Conservation (phyloP, 129 eudicot genomes). For the Lonicera japonica region DNA sequence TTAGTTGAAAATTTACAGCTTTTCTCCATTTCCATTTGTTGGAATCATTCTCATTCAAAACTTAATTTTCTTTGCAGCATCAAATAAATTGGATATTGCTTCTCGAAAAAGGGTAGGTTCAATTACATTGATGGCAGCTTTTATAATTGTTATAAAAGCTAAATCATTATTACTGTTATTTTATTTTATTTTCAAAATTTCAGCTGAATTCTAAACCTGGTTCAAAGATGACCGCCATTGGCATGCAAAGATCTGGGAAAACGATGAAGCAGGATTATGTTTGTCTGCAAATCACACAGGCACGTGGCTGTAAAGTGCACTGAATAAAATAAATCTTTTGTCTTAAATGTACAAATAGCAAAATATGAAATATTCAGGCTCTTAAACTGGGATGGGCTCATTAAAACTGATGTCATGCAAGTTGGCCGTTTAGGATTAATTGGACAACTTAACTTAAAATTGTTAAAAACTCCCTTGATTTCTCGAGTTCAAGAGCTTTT, state of each 20-base stretch:
- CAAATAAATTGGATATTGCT: conserved; percentile 39
- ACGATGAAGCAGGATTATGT: conserved; percentile 24
- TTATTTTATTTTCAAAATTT: neutral
- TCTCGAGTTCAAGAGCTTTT: no score
- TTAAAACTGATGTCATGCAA: no score
- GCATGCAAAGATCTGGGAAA: conserved; percentile 29
- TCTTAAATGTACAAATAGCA: neutral
- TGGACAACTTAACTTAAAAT: no score
- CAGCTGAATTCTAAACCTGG: conserved; percentile 25
- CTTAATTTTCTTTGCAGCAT: conserved; percentile 40
- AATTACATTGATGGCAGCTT: conserved; percentile 4
- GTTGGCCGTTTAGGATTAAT: no score
- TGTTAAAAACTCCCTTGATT: no score
- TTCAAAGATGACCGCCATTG: conserved; percentile 19
- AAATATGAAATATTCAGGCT: neutral
- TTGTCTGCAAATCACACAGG: conserved; percentile 29
- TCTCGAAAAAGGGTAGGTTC: conserved; percentile 42
- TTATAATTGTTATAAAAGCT: neutral
- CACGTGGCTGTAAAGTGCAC: conserved; percentile 5
- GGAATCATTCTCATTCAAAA: neutral
- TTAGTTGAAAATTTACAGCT: no score
- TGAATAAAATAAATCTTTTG: neutral
- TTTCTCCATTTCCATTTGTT: no score
- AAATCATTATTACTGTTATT: no score
- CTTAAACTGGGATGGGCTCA: no score